Evolutionary conservation across 1,284 basidiomycete species (phyloP).

Genomic region (Cutaneotrichosporon daszewskae): DNA sequence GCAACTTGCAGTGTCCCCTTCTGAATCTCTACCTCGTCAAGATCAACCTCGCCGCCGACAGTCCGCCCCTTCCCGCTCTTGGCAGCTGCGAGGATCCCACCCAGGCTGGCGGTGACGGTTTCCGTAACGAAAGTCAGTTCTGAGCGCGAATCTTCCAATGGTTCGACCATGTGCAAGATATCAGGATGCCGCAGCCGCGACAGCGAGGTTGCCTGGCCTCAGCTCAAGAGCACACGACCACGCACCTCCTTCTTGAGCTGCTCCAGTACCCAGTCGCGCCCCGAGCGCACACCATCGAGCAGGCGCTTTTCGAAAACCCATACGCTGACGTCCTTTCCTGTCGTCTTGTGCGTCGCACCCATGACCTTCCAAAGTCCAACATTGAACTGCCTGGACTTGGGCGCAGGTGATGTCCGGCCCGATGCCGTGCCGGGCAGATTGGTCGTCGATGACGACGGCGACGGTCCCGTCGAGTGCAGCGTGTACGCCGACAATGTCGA

Average conservation of each 20-base stretch:
- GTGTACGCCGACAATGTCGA: constrained; percentile 79
- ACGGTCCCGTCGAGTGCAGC: constrained; percentile 47
- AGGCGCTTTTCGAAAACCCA: constrained; percentile 83
- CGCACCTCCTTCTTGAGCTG: constrained; percentile 80
- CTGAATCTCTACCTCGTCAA: constrained; percentile 66
- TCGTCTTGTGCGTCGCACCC: constrained; percentile 76
- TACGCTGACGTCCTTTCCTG: constrained; percentile 76
- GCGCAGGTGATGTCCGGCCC: constrained; percentile 46
- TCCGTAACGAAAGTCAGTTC: constrained; percentile 93
- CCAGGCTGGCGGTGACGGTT: constrained; percentile 61
- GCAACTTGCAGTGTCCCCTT: constrained; percentile 92
- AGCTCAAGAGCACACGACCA: background rate
- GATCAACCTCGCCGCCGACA: constrained; percentile 77
- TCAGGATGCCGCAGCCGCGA: constrained; percentile 87
- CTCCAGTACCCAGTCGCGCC: constrained; percentile 65
- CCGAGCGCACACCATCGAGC: constrained; percentile 63
- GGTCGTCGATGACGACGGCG: constrained; percentile 36
- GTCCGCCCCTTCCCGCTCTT: constrained; percentile 53
- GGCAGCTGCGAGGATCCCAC: constrained; percentile 50
- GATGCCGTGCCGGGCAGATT: constrained; percentile 43
- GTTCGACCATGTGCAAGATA: constrained; percentile 96
- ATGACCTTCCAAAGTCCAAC: constrained; percentile 86
- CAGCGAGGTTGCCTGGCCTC: constrained; percentile 69
- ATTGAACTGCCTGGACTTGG: constrained; percentile 50
- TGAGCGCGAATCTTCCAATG: constrained; percentile 83